Evolutionary conservation across 1,139 yeast genomes (phyloP).

Genomic region (Komagataea norvegica): DNA sequence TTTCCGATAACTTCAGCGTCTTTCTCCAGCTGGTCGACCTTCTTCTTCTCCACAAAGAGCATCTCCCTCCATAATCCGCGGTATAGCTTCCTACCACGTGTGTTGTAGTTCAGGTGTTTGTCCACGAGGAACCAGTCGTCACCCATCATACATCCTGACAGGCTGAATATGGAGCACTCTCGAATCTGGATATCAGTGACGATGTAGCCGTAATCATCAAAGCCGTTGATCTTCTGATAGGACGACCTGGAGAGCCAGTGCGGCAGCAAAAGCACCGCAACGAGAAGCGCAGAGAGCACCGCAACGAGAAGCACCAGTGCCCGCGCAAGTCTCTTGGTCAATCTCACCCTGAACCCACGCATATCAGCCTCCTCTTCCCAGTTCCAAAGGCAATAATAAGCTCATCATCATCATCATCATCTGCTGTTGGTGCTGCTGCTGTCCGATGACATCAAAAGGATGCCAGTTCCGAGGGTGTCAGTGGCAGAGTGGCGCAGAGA

Average conservation of each 20-base stretch:
- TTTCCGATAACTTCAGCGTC: too few species aligned
- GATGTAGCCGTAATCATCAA: conserved; percentile 8
- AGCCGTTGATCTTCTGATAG: conserved; percentile 4
- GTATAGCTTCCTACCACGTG: conserved; percentile 9
- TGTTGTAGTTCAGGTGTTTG: conserved; percentile 11
- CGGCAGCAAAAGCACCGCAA: conserved; percentile 1
- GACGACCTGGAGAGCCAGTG: not conserved
- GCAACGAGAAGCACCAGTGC: not conserved
- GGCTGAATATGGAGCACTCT: conserved; percentile 10
- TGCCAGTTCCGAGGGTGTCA: too few species aligned
- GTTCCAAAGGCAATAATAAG: too few species aligned
- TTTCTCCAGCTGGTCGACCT: not conserved
- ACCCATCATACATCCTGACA: conserved; percentile 7
- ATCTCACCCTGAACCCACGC: not conserved
- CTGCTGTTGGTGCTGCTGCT: too few species aligned
- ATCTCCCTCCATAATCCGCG: conserved; percentile 10
- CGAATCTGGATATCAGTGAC: conserved; percentile 10
- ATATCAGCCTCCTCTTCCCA: too few species aligned
- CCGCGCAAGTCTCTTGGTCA: conserved; percentile 6
- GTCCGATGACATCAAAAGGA: too few species aligned
- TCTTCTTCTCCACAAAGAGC: conserved; percentile 13
- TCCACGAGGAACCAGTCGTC: conserved; percentile 15
- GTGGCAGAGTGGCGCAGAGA: too few species aligned
- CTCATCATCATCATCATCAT: too few species aligned
- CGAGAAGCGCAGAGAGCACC: not conserved